These are phyloP conservation scores for Paraconiothyrium sp. DNA, from an alignment of 2,329 filamentous ascomycete species.

Conservation along the genomic window DNA sequence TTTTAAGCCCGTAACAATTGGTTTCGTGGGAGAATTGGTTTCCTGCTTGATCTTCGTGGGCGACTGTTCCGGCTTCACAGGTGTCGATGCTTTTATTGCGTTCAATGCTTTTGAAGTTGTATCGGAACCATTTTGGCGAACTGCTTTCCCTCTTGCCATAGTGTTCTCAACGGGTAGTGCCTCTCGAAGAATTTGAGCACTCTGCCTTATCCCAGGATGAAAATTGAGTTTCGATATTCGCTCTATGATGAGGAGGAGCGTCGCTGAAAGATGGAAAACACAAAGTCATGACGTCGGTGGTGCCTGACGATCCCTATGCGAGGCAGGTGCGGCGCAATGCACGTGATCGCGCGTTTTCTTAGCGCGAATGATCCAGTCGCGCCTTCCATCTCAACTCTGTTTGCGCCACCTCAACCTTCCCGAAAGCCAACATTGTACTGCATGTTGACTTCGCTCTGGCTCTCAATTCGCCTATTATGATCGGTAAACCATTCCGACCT, in stretches of 20 bases:
- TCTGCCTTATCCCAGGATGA: too few species aligned
- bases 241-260: too few species aligned
- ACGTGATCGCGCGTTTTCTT: constrained; percentile 6
- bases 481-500: constrained; percentile 48
- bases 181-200: too few species aligned
- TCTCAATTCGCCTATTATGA: constrained; percentile 16
- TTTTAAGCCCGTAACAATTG: not conserved
- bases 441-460: not conserved
- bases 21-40: not conserved
- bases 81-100: not conserved
- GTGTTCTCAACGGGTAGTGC: not conserved
- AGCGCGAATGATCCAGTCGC: not conserved
- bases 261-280: not conserved
- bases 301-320: not conserved
- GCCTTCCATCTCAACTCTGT: not conserved
- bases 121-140: not conserved
- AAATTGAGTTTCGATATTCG: too few species aligned
- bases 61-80: not conserved
- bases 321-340: not conserved
- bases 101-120: not conserved
- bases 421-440: not conserved
- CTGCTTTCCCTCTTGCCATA: not conserved
- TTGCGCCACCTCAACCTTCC: not conserved
- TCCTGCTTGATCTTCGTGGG: not conserved
- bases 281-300: not conserved